Base-by-base conservation (phyloP, 495 filamentous ascomycete species). In the Aspergillus mulundensis region DNA sequence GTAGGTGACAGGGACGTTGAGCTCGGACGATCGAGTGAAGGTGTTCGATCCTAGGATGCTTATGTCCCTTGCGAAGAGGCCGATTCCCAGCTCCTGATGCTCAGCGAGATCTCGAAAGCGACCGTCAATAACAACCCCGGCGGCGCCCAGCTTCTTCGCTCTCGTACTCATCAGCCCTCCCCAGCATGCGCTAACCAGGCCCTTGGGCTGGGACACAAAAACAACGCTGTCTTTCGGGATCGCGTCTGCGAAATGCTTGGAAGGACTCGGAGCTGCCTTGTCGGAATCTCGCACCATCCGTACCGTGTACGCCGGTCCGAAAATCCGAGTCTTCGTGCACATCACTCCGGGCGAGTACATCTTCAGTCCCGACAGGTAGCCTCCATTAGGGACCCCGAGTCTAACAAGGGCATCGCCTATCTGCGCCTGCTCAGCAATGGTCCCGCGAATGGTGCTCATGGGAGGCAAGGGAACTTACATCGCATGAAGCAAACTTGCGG, bases 101-200 rank as follows among this genome's bases (percentile, higher is more conserved):
- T 85, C 83, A 43, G 81, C 71, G 6, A 86, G 49, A 56, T 86
- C 83, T 8, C 83, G 69, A 51, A 85, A 73, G 4, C 78, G 70
- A 5, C 84, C 83, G 58, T 86, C 83, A 46, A 86, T 78, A 5
- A 86, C 70, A 32, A 75, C 74, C 12, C 73, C 74, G 5, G 61
- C 67, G 5, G 68, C 72, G 16, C 61, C 64, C 10, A 60, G 60
- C 44, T 67, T 68, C 50, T 75, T 61, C 18, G 83, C 83, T 14
- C 81, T 70, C 0, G 71, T 74, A 20, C 75, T 78, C 82, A 86
- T 85, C 10, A 86, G 67, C 1, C 83, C 81, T 20, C 83, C 83
- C 58, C 80, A 86, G 59, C 79, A 75, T 11, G 82, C 82, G 47
- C 82, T 85, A 38, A 77, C 70, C 23, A 73, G 72, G 15, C 66